Base-by-base conservation (phyloP, 1,139 yeast species). In the Citeromyces hawaiiensis region DNA sequence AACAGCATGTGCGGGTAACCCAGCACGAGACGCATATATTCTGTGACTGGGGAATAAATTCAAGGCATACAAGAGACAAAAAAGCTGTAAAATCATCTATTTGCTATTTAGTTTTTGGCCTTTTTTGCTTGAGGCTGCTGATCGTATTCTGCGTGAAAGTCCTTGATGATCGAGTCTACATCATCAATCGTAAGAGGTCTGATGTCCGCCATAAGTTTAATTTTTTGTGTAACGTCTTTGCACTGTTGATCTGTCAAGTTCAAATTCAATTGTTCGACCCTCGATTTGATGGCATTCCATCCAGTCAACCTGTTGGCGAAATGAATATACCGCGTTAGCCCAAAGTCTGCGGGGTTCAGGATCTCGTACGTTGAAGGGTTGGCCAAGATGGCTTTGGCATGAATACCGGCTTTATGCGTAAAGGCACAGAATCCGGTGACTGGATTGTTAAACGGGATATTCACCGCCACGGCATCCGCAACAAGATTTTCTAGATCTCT, bases 361-460 rank as follows among this genome's bases (percentile, higher is more conserved):
- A 91, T 91, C 70, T 91, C 98, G 61, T 91, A 91, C 32, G 97
- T 91, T 35, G 96, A 86, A 47, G 98, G 98, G 67, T 91, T 91
- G 46, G 98, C 98, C 53, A 91, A 76, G 54, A 91, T 91, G 44
- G 97, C 97, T 73, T 91, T 91, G 55, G 98, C 97, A 60, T 91
- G 98, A 57, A 91, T 88, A 68, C 98, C 98, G 42, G 98, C 98
- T 73, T 91, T 91, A 72, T 91, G 98, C 42, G 98, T 91, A 68
- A 91, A 91, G 40, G 98, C 98, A 70, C 97, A 91, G 80, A 91
- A 91, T 42, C 98, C 98, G 39, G 98, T 91, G 61, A 91, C 87
- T 52, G 97, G 97, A 68, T 91, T 91, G 75, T 91, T 91, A 72
- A 91, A 91, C 45, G 98, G 98, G 56, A 91, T 77, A 63, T 88